Evolutionary conservation across 306 rosid species (phyloP), one percentile per base, ranked within the genome.

Genomic region (Erythrophleum fordii): DNA sequence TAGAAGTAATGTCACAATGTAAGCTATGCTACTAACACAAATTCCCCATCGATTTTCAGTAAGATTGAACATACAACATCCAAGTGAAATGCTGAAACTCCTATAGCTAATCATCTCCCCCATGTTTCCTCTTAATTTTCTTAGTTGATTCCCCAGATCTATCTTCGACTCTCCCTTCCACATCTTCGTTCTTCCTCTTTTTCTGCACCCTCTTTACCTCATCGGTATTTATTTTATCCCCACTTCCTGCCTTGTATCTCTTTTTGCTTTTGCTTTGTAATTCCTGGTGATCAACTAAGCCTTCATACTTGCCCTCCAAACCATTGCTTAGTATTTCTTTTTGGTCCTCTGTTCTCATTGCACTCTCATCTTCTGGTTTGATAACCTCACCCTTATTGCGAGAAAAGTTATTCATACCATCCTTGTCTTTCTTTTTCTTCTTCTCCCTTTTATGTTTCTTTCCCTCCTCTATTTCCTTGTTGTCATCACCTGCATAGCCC

Each of bases 111-210:
- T 48, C 20, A 62, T 76, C 73, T 29, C 11, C 65, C 49, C 41
- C 65, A 8, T 7, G 52, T 23, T 31, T 62, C 61, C 23, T 64
- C 68, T 39, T 64, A 26, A 17, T 64, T 35, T 37, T 65, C 73
- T 22, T 77, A 23, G 13, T 70, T 11, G 8, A 16, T 26, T 61
- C 81, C 59, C 72, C 62, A 0, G 83, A 37, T 76, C 12, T 61
- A 48, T 82, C 82, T 55, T 86, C 72, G 22, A 20, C 81, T 37
- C 25, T 18, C 17, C 28, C 49, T 49, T 74, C 49, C 51, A 12
- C 48, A 17, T 52, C 86, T 62, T 51, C 65, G 29, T 75, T 82
- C 86, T 77, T 78, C 46, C 79, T 78, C 44, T 6, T 74, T 17
- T 34, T 77, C 26, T 42, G 72, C 46, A 61, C 77, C 14, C 20